These are phyloP conservation scores for Verticillium longisporum DNA, from an alignment of 2,329 filamentous ascomycete genomes.

Conservation along the genomic window DNA sequence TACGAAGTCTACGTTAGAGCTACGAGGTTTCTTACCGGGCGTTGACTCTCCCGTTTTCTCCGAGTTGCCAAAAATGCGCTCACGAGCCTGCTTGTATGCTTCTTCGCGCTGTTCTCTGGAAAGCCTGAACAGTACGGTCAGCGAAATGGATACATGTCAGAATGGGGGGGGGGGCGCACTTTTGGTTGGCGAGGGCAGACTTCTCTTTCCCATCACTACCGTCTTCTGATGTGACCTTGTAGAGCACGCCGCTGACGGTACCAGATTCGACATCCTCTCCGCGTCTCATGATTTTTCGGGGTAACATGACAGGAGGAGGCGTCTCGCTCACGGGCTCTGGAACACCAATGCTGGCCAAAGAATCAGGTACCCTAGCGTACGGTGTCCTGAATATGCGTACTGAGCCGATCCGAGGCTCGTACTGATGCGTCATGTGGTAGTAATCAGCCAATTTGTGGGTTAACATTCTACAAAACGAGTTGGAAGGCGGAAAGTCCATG, in stretches of 20 bases:
- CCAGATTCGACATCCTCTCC: constrained; percentile 58
- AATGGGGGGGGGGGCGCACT: constrained; percentile 35
- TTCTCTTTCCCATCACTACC: constrained; percentile 75
- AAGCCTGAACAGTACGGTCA: constrained; percentile 32
- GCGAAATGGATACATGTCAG: not conserved
- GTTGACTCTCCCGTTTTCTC: constrained; percentile 63
- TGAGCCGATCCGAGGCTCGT: constrained; percentile 77
- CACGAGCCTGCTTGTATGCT: constrained; percentile 79
- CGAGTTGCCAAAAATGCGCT: constrained; percentile 77
- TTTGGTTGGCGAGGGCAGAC: constrained; percentile 44
- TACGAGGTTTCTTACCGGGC: constrained; percentile 31
- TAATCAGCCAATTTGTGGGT: constrained; percentile 96
- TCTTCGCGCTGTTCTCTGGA: constrained; percentile 89
- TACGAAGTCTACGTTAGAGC: not conserved
- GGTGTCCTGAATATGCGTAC: constrained; percentile 88
- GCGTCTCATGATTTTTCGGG: constrained; percentile 90
- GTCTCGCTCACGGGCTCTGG: constrained; percentile 47
- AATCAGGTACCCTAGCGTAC: constrained; percentile 70
- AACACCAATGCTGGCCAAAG: constrained; percentile 48
- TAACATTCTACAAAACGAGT: constrained; percentile 91
- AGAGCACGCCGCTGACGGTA: constrained; percentile 62
- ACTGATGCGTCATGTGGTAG: constrained; percentile 92
- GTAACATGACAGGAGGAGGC: constrained; percentile 65
- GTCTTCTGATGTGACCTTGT: constrained; percentile 77
- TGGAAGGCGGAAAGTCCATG: constrained; percentile 85